Conservation (phyloP, 139 green algal species). For the Coccomyxa sp. region DNA sequence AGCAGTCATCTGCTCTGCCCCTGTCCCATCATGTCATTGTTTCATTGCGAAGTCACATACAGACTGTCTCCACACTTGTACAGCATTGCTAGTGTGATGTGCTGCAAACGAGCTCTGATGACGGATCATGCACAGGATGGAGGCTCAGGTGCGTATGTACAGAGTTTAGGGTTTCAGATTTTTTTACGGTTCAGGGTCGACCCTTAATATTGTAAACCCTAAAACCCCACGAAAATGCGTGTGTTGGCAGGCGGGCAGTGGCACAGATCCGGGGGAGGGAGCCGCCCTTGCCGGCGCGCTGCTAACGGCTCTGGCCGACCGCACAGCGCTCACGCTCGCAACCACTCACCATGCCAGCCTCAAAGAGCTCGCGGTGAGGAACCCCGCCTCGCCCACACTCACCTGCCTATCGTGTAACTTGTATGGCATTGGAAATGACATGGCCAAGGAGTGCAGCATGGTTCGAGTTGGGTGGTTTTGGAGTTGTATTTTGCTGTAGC, state of each 20-base stretch:
- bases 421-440: not conserved
- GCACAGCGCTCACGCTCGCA: constrained; percentile 46
- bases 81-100: too few species aligned
- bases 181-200: not conserved
- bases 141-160: too few species aligned
- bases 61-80: too few species aligned
- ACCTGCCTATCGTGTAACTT: not conserved
- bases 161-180: too few species aligned
- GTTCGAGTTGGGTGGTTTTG: not conserved
- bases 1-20: too few species aligned
- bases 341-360: constrained; percentile 65
- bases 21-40: too few species aligned
- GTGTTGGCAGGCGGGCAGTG: constrained; percentile 54
- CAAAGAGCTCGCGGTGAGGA: constrained; percentile 35
- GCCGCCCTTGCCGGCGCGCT: constrained; percentile 60
- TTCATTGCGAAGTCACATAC: too few species aligned
- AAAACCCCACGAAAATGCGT: not conserved
- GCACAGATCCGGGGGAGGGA: constrained; percentile 77
- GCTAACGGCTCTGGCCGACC: constrained; percentile 36
- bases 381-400: not conserved
- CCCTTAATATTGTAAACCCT: not conserved
- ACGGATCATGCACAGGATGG: too few species aligned
- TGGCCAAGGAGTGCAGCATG: not conserved
- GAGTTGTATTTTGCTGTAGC: not conserved
- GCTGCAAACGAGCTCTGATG: too few species aligned